A percentile compares a stretch with the other conserved stretches of the same genome.
Conservation (phyloP, 441 rosid genomes). For the Kokia cookei region DNA sequence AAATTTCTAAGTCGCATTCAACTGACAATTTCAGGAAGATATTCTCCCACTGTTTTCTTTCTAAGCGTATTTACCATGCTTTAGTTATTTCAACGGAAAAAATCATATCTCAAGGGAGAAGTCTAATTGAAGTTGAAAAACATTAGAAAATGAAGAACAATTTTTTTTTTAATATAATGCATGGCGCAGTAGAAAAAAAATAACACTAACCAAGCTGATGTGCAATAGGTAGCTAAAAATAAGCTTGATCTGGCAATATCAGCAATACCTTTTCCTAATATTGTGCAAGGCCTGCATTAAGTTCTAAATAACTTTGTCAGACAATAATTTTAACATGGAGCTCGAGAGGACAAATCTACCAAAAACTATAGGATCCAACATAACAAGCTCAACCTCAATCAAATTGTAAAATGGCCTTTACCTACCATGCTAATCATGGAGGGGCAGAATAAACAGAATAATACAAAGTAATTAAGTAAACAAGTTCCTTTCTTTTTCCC, state of each 20-base stretch:
- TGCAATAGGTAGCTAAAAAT: conserved; percentile 79
- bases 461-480: neutral
- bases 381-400: neutral
- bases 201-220: conserved; percentile 80
- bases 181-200: neutral
- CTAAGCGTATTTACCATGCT: neutral
- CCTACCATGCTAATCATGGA: neutral
- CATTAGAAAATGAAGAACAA: neutral
- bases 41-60: neutral
- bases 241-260: conserved; percentile 94
- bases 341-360: neutral
- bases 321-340: neutral
- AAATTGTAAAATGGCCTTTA: conserved; percentile 1
- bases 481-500: neutral
- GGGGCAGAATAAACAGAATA: neutral
- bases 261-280: conserved; percentile 71
- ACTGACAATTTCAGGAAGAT: neutral
- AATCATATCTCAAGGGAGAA: neutral
- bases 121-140: neutral
- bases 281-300: conserved; percentile 55
- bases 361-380: neutral
- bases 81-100: neutral
- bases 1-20: neutral
- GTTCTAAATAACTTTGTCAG: conserved; percentile 8
- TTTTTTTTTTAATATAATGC: neutral